A percentile compares a stretch with the other conserved stretches of the same genome.
phyloP scores from a whole-genome alignment of 306 rosid species.

The Inga oerstediana region DNA sequence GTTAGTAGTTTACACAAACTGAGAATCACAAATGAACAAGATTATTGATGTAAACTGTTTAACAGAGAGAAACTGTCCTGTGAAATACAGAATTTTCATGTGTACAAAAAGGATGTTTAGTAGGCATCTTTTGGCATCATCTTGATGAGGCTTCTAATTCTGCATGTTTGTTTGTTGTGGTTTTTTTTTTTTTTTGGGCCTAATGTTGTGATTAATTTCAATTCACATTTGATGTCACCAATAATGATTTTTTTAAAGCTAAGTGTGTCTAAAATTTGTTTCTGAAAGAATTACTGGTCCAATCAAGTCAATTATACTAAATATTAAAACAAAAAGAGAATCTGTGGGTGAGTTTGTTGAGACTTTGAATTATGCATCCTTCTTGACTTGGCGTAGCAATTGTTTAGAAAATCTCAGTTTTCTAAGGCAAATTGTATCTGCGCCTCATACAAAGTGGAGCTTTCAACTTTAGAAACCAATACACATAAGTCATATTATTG shows the following conservation, averaged over 20 bases:
- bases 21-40: slow-evolving; percentile 40
- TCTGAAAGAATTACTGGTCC: not conserved
- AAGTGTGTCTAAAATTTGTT: too few relatives aligned
- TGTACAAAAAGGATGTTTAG: slow-evolving; percentile 25
- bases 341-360: not conserved
- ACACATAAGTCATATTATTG: not conserved
- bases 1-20: slow-evolving; percentile 38
- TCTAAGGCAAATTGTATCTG: not conserved
- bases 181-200: too few relatives aligned
- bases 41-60: slow-evolving; percentile 43
- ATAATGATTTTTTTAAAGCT: not conserved
- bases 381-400: not conserved
- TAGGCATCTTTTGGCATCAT: slow-evolving; percentile 14
- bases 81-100: slow-evolving; percentile 29
- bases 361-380: not conserved
- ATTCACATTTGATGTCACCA: not conserved
- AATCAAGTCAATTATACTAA: not conserved
- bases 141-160: slow-evolving; percentile 14
- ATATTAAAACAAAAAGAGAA: not conserved
- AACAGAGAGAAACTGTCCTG: slow-evolving; percentile 23
- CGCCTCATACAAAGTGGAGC: not conserved
- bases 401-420: not conserved
- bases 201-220: not conserved
- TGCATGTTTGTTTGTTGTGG: not conserved
- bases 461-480: not conserved